Evolutionary conservation across 257 asterid species (phyloP), one percentile per base, ranked within the genome.

Genomic region (Phtheirospermum japonicum): DNA sequence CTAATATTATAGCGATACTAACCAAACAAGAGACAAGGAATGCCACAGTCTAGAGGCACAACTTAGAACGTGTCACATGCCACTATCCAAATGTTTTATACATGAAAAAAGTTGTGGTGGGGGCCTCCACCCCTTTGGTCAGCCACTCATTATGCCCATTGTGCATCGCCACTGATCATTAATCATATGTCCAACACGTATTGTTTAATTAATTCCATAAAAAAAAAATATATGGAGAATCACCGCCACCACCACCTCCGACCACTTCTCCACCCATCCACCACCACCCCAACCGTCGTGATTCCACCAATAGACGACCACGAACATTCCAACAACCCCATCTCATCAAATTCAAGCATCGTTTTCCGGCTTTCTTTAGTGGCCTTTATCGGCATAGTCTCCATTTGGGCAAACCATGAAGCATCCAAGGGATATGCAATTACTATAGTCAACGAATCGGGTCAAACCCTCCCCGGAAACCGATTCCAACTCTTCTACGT

Each of bases 341-440:
- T 52, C 36, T 32, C 67, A 13, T 69, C 83, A 19, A 66, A 54
- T 28, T 31, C 66, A 4, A 56, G 72, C 66, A 71, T 89, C 46
- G 5, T 73, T 43, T 51, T 69, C 66, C 83, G 95, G 30, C 57
- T 87, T 4, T 12, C 59, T 48, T 16, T 89, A 18, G 48, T 89
- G 26, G 26, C 66, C 32, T 48, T 72, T 55, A 32, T 83, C 5
- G 88, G 74, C 70, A 0, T 72, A 37, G 17, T 87, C 60, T 83
- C 95, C 48, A 6, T 81, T 11, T 90, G 87, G 85, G 95, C 95
- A 28, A 83, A 74, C 57, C 75, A 72, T n/a, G 97, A 90, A 73
- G 88, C 95, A 11, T 81, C 87, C 64, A 90, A 79, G 67, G 95
- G 95, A 10, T 80, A 76, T n/a, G 39, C 81, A 56, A 73, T 90